Evolutionary conservation across 1,139 yeast genomes (phyloP).

Genomic region (Pneumocystis carinii): DNA sequence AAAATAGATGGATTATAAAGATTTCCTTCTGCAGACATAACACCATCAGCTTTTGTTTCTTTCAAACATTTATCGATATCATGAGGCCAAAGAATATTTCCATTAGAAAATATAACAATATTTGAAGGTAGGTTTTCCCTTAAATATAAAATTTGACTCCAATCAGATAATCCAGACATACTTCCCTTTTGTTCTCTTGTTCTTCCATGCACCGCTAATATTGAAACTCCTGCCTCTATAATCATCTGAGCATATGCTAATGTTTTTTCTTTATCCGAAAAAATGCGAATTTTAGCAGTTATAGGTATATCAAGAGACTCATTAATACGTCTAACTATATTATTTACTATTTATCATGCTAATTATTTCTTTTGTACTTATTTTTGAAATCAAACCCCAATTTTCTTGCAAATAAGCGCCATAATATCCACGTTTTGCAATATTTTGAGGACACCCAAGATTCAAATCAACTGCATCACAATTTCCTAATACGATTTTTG

Average conservation of each 20-base stretch:
- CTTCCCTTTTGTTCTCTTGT: slow-evolving; percentile 97
- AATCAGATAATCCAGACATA: slow-evolving; percentile 85
- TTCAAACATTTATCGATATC: slow-evolving; percentile 57
- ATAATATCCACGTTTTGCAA: slow-evolving; percentile 84
- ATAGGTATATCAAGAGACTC: slow-evolving; percentile 42
- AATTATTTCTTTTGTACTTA: slow-evolving; percentile 59
- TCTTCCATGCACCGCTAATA: slow-evolving; percentile 87
- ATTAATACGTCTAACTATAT: neutral
- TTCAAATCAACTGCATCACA: slow-evolving; percentile 95
- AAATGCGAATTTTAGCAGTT: slow-evolving; percentile 88
- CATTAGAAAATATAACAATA: slow-evolving; percentile 86
- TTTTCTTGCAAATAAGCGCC: slow-evolving; percentile 96
- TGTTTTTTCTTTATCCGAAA: slow-evolving; percentile 71
- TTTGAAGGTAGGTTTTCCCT: slow-evolving; percentile 67
- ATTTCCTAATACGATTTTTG: slow-evolving; percentile 56
- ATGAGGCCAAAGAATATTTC: slow-evolving; percentile 72
- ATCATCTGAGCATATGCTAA: slow-evolving; percentile 81
- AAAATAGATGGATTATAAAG: slow-evolving; percentile 88
- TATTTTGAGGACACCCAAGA: slow-evolving; percentile 96
- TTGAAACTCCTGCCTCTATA: slow-evolving; percentile 89
- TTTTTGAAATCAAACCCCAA: slow-evolving; percentile 65
- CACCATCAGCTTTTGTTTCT: slow-evolving; percentile 64
- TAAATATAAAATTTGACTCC: slow-evolving; percentile 62
- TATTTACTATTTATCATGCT: slow-evolving; percentile 29
- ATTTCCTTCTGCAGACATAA: slow-evolving; percentile 96